Percentiles rank a stretch among this genome's conserved stretches.
These are phyloP conservation scores for Marasmius tenuissimus DNA, from an alignment of 1,284 basidiomycete species.

Conservation along the genomic window DNA sequence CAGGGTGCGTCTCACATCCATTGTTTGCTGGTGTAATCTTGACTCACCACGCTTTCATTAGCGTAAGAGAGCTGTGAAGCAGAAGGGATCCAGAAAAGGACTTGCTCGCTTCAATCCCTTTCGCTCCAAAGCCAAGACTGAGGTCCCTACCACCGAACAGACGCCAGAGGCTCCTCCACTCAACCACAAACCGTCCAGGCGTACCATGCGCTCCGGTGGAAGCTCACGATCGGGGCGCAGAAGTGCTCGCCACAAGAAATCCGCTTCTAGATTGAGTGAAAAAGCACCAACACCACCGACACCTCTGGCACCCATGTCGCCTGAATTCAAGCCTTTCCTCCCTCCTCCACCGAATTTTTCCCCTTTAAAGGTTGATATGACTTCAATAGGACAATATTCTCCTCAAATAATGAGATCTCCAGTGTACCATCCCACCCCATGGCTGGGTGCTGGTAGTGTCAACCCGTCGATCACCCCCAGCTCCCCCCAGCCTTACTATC, in stretches of 20 bases:
- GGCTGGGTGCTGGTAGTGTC: not conserved
- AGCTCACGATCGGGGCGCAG: not conserved
- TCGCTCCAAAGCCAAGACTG: not conserved
- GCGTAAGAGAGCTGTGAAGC: constrained; percentile 1
- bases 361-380: not conserved
- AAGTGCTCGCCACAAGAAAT: not conserved
- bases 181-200: not conserved
- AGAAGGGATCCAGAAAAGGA: constrained; percentile 7
- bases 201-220: not conserved
- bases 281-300: not conserved
- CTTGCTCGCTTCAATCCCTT: constrained; percentile 4
- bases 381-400: not conserved
- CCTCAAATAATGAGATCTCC: not conserved
- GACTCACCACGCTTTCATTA: not conserved
- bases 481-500: constrained; percentile 1
- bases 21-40: not conserved
- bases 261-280: not conserved
- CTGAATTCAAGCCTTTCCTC: not conserved
- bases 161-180: not conserved
- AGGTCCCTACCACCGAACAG: too few species aligned
- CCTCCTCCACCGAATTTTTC: not conserved
- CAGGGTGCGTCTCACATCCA: not conserved
- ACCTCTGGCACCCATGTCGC: not conserved
- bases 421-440: not conserved
- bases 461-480: not conserved